These are phyloP conservation scores for Aspergillus sclerotioniger DNA, from an alignment of 495 filamentous ascomycete species.

Conservation along the genomic window DNA sequence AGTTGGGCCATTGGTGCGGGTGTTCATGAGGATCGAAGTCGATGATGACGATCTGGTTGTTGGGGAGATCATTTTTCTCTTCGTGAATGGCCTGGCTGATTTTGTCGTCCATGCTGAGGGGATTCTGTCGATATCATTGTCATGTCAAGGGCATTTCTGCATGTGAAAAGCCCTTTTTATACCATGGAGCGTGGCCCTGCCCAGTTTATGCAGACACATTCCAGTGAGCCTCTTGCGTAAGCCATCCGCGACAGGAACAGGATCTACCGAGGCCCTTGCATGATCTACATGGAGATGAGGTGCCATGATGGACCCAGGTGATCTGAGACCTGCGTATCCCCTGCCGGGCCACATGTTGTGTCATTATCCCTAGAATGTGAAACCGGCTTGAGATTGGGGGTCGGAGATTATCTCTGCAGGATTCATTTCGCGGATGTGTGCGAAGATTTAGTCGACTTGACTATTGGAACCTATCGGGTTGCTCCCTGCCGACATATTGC, in stretches of 20 bases:
- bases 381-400: not conserved
- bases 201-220: not conserved
- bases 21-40: not conserved
- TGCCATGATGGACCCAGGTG: not conserved
- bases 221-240: conserved; percentile 1
- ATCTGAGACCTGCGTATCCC: not conserved
- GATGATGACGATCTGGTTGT: not conserved
- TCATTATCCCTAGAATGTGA: not conserved
- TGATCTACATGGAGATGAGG: conserved; percentile 1
- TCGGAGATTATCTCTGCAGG: not conserved
- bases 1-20: not conserved
- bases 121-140: not conserved
- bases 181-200: not conserved
- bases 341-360: not conserved
- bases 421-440: no score
- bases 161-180: not conserved
- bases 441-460: no score
- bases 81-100: not conserved
- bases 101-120: not conserved
- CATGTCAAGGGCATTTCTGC: not conserved
- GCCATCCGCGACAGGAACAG: not conserved
- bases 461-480: no score
- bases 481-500: no score
- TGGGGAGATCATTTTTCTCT: not conserved
- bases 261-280: not conserved